phyloP scores from a whole-genome alignment of 2,329 filamentous ascomycete genomes.

The Amauroascus niger region DNA sequence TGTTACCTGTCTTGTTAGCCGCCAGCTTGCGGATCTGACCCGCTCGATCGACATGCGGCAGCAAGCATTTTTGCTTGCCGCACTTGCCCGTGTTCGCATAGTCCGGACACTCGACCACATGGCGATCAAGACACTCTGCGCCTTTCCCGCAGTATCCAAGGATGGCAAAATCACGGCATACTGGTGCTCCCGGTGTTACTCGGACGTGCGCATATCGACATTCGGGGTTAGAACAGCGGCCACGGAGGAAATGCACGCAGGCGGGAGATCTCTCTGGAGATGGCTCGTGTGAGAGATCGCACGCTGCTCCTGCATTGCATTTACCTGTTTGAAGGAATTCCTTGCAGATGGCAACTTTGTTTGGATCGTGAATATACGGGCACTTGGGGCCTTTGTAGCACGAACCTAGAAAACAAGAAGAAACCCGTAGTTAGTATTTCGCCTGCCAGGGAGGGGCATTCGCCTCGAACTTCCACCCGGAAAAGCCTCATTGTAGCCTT shows the following conservation, averaged over 20 bases:
- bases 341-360: slow-evolving; percentile 84
- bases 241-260: slow-evolving; percentile 82
- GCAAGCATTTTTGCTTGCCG: slow-evolving; percentile 68
- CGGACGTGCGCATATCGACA: slow-evolving; percentile 82
- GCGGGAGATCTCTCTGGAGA: slow-evolving; percentile 74
- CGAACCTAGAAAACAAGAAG: slow-evolving; percentile 53
- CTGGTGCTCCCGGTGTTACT: slow-evolving; percentile 63
- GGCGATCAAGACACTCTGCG: slow-evolving; percentile 64
- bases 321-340: slow-evolving; percentile 69
- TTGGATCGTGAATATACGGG: slow-evolving; percentile 70
- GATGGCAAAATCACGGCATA: slow-evolving; percentile 75
- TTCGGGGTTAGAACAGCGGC: slow-evolving; percentile 75
- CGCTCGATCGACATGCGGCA: slow-evolving; percentile 80
- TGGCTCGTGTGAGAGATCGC: slow-evolving; percentile 83
- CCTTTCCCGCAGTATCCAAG: slow-evolving; percentile 86
- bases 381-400: slow-evolving; percentile 75
- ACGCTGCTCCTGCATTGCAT: slow-evolving; percentile 67
- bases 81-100: slow-evolving; percentile 86
- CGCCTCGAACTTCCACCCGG: slow-evolving; percentile 5
- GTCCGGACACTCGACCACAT: slow-evolving; percentile 88
- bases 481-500: background rate
- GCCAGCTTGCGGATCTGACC: slow-evolving; percentile 60
- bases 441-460: slow-evolving; percentile 17
- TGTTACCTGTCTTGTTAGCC: slow-evolving; percentile 33
- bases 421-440: slow-evolving; percentile 22